Conservation (phyloP, 805 yeast species). For the Candida taoyuanica region DNA sequence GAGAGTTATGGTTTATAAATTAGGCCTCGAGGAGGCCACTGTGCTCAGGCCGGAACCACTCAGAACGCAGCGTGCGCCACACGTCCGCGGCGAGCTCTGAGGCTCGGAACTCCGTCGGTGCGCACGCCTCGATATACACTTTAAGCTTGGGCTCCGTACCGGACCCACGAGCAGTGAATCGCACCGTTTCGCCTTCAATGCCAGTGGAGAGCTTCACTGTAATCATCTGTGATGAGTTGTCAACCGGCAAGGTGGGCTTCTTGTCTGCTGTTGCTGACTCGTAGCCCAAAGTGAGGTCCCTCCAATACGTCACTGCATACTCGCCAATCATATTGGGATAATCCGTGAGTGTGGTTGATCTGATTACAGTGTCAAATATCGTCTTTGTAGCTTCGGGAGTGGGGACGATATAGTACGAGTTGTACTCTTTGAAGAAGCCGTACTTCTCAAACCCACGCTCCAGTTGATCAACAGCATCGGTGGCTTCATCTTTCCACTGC, state of each 20-base stretch:
- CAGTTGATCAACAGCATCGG: constrained; percentile 45
- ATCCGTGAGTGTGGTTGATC: constrained; percentile 31
- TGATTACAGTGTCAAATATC: constrained; percentile 49
- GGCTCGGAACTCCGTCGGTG: constrained; percentile 46
- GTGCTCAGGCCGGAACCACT: constrained; percentile 68
- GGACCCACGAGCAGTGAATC: constrained; percentile 88
- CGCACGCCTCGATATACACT: constrained; percentile 79
- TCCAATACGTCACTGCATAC: constrained; percentile 58
- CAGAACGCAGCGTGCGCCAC: constrained; percentile 54
- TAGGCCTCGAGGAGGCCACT: constrained; percentile 33
- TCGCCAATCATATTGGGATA: constrained; percentile 51
- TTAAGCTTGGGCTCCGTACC: constrained; percentile 96
- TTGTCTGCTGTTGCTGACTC: constrained; percentile 63
- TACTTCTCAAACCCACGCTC: constrained; percentile 54
- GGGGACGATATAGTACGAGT: constrained; percentile 75
- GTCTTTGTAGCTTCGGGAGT: constrained; percentile 45
- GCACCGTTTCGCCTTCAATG: constrained; percentile 36
- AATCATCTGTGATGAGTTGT: constrained; percentile 79
- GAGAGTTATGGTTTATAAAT: neutral
- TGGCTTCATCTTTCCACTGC: constrained; percentile 39
- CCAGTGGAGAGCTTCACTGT: constrained; percentile 47
- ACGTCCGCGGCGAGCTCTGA: constrained; percentile 49
- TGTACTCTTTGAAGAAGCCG: constrained; percentile 81
- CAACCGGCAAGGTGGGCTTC: constrained; percentile 64
- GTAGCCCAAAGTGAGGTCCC: constrained; percentile 80